Base-by-base conservation (phyloP, 1,139 yeast species). In the Yamadazyma membranifaciens region DNA sequence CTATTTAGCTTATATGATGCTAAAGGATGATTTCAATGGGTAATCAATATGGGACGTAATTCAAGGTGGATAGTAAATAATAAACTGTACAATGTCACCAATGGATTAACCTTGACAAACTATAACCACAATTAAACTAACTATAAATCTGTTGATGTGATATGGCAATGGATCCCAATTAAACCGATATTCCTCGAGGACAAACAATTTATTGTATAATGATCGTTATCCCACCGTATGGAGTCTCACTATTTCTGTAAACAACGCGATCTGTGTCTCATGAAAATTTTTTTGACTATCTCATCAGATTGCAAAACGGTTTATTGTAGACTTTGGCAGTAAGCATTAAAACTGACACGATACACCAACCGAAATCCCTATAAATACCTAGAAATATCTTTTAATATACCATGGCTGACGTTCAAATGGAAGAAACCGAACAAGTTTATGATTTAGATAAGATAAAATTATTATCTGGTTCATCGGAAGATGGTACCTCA, bases 401-500 rank as follows among this genome's bases (percentile, higher is more conserved):
- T 7, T 22, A 22, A 22, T 10, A 27, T 3, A 27, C 9, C 12
- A 36, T 36, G 39, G 17, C 34, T 10, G 39, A 36, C 35, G 39
- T 36, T 22, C 37, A 41, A 36, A 35, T 36, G 39, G 41, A 41
- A 37, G 44, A 41, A 15, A 58, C 57, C 22, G 75, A 67, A 48
- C 69, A 64, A 45, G 78, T 69, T 44, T 62, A 63, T 41, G 81
- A 76, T 47, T 49, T 61, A 33, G 80, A 77, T 37, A 77, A 79
- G 59, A 75, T 79, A 51, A 73, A 63, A 51, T 52, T 79, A 62
- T 75, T 92, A 35, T 95, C 98, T 11, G 96, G 97, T 17, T 81
- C 94, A n/a, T 77, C 96, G 2, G 95, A 87, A 49, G 98, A 92
- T 59, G 97, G 96, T 34, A 80, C 95, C 29, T 92, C 96, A 25